Percentiles rank a stretch among this genome's conserved stretches.
Evolutionary conservation across 495 filamentous ascomycete genomes (phyloP).

Genomic region (Cetradonia linearis): DNA sequence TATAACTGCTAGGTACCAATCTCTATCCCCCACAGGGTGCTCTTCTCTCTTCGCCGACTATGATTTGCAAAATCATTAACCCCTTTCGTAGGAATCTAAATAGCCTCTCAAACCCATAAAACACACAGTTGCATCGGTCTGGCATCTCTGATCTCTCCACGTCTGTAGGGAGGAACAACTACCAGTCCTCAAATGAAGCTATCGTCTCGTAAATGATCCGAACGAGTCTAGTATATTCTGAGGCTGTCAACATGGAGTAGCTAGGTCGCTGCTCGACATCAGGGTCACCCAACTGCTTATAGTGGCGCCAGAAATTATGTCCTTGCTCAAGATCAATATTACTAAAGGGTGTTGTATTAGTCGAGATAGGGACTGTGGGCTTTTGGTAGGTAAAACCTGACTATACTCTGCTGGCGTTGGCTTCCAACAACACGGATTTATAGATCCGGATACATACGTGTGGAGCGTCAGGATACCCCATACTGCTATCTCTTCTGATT

Average conservation of each 20-base stretch:
- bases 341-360: constrained; percentile 9
- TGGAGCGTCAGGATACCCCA: constrained; percentile 23
- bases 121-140: not conserved
- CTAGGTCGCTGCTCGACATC: constrained; percentile 8
- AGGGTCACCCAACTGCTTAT: constrained; percentile 16
- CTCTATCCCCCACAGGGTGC: not conserved
- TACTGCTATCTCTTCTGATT: constrained; percentile 16
- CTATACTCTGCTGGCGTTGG: constrained; percentile 15
- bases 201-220: constrained; percentile 27
- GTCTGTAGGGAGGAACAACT: not conserved
- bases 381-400: constrained; percentile 24
- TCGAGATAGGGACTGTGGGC: constrained; percentile 12
- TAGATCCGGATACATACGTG: constrained; percentile 14
- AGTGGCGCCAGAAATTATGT: constrained; percentile 12
- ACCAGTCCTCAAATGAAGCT: not conserved
- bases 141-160: not conserved
- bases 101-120: not conserved
- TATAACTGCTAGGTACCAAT: not conserved
- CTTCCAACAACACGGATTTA: not conserved
- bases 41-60: not conserved
- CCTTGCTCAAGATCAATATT: constrained; percentile 4
- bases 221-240: constrained; percentile 27
- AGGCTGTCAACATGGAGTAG: constrained; percentile 18
- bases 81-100: not conserved
- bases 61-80: not conserved